Evolutionary conservation across 1,139 yeast genomes (phyloP).

Genomic region (Pichia inconspicua): DNA sequence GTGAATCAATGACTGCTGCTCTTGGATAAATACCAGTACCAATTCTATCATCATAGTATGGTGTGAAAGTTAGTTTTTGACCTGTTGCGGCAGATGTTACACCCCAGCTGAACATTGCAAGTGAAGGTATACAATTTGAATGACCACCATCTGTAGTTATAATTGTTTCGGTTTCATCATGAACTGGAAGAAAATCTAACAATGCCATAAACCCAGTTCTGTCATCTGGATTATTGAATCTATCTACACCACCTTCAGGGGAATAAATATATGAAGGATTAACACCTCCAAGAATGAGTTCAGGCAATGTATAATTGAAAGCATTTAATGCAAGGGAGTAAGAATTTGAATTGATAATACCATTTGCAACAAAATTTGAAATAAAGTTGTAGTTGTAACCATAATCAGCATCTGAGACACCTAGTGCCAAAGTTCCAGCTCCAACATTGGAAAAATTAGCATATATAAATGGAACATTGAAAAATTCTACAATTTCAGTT

Average conservation of each 20-base stretch:
- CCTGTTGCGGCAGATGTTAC: constrained; percentile 41
- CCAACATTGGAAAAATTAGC: constrained; percentile 35
- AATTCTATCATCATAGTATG: constrained; percentile 23
- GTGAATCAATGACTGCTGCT: constrained; percentile 58
- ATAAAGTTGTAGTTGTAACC: constrained; percentile 10
- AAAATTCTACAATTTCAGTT: constrained; percentile 5
- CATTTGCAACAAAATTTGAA: constrained; percentile 36
- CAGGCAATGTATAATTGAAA: constrained; percentile 19
- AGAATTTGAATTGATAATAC: constrained; percentile 38
- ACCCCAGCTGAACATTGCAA: constrained; percentile 47
- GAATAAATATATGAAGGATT: constrained; percentile 41
- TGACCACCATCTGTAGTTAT: constrained; percentile 19
- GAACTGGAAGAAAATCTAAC: constrained; percentile 42
- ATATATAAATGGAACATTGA: constrained; percentile 28
- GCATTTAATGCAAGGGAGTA: constrained; percentile 49
- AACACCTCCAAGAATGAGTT: constrained; percentile 53
- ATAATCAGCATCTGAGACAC: constrained; percentile 26
- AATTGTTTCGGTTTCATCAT: constrained; percentile 22
- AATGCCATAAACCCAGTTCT: constrained; percentile 6
- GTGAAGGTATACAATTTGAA: constrained; percentile 41
- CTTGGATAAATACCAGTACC: constrained; percentile 25
- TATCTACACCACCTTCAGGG: constrained; percentile 17
- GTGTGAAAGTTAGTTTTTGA: constrained; percentile 32
- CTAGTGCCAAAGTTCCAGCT: constrained; percentile 56
- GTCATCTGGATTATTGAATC: constrained; percentile 30